phyloP scores from a whole-genome alignment of 2,329 filamentous ascomycete species.

The Trichocomaceae sp. region DNA sequence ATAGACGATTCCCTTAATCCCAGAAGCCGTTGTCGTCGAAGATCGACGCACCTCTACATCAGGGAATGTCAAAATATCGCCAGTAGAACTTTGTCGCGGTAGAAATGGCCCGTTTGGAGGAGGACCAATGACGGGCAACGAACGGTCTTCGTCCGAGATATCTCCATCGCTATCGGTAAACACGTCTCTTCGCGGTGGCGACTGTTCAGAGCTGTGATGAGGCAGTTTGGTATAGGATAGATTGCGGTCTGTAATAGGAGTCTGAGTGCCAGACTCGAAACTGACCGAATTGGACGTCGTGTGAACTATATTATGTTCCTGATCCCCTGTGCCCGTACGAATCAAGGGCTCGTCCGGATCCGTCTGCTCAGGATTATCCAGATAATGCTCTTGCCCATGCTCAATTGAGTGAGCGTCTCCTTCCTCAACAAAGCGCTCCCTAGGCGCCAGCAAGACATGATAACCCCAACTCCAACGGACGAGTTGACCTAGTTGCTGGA shows the following conservation, averaged over 20 bases:
- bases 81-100: constrained; percentile 35
- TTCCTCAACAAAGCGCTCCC: constrained; percentile 49
- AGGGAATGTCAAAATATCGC: constrained; percentile 56
- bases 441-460: constrained; percentile 83
- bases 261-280: constrained; percentile 33
- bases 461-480: constrained; percentile 98
- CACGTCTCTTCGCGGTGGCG: neutral
- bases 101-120: constrained; percentile 33
- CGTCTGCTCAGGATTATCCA: constrained; percentile 33
- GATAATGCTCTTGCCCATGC: constrained; percentile 35
- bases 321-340: constrained; percentile 23
- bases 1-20: constrained; percentile 23
- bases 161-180: constrained; percentile 13
- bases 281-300: constrained; percentile 9
- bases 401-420: constrained; percentile 35
- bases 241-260: constrained; percentile 29
- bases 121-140: constrained; percentile 23
- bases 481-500: constrained; percentile 93
- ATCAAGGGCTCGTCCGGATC: constrained; percentile 33
- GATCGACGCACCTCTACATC: constrained; percentile 28
- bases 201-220: neutral
- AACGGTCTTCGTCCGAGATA: constrained; percentile 17
- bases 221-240: constrained; percentile 32
- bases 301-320: constrained; percentile 20
- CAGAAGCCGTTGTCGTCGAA: constrained; percentile 22